These are phyloP conservation scores for Chalaropsis thielavioides DNA, from an alignment of 2,329 filamentous ascomycete genomes.

Conservation along the genomic window DNA sequence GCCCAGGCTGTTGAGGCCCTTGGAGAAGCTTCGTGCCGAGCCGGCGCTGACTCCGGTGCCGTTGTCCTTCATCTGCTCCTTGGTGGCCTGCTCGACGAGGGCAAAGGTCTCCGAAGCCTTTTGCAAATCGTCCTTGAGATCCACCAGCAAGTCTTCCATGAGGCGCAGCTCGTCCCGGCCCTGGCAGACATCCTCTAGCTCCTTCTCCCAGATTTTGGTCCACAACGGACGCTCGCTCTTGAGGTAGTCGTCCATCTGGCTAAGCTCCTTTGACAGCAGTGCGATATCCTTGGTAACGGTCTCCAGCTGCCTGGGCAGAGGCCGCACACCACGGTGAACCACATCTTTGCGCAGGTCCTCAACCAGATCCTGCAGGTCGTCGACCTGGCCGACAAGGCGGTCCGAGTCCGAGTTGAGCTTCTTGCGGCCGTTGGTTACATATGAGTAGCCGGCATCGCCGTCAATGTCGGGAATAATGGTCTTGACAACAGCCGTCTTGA, in stretches of 20 bases:
- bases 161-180: conserved; percentile 88
- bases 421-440: conserved; percentile 79
- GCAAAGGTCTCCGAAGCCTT: conserved; percentile 89
- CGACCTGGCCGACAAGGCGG: conserved; percentile 76
- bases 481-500: conserved; percentile 63
- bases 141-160: conserved; percentile 87
- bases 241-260: conserved; percentile 87
- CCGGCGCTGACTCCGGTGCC: conserved; percentile 37
- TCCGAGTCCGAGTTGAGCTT: conserved; percentile 76
- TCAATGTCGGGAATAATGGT: conserved; percentile 56
- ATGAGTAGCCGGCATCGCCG: conserved; percentile 66
- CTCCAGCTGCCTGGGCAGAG: conserved; percentile 79
- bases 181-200: conserved; percentile 88
- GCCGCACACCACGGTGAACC: conserved; percentile 79
- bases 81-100: conserved; percentile 93
- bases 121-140: conserved; percentile 86
- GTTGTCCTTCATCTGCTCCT: conserved; percentile 78
- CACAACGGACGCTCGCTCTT: conserved; percentile 85
- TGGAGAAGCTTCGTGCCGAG: conserved; percentile 42
- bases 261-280: conserved; percentile 67
- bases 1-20: conserved; percentile 38
- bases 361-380: conserved; percentile 92
- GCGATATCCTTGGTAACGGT: conserved; percentile 78
- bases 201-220: conserved; percentile 99
- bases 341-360: conserved; percentile 97